Base-by-base conservation (phyloP, 225 moss, liverwort and hornwort genomes). In the Thuidium tamariscinum region DNA sequence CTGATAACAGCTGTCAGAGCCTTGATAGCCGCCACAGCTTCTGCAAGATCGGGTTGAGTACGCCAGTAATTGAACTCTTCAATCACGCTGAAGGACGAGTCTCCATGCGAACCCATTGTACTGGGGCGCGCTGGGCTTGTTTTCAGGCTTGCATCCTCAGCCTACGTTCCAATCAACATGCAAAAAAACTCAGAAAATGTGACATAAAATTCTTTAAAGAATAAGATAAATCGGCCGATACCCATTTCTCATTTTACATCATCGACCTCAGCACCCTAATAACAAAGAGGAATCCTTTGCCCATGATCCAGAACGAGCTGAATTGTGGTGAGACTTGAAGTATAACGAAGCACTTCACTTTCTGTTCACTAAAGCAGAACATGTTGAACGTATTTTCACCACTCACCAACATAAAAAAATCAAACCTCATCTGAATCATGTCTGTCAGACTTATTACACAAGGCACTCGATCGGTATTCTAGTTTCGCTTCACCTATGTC, bases 21-120 rank as follows among this genome's bases (percentile, higher is more conserved):
- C 91, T 95, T 97, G 88, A 97, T 97, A 74, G 95, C 97, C 46
- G 97, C 97, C 25, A 97, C 97, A 83, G 97, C 97, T 89, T 94
- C 97, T 16, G 95, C 97, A 74, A 97, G 94, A 75, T 97, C 97
- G 59, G 95, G 97, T 77, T 95, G 95, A 80, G 75, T 91, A 39
- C 95, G 95, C 97, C 97, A 97, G 86, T 91, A 91, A 83, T 95
- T 93, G 83, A 97, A 97, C 91, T 97, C 97, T 72, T 95, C 84
- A 66, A 95, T 97, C 34, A 97, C 97, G 83, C 95, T 94, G 66
- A 91, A 85, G 67, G 92, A 88, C 13, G 90, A 80, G n/a, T 92
- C 92, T 54, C 83, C 89, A 42, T 79, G 85, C 54, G 80, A 46
- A 77, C 46, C 84, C 63, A 63, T 83, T 36, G 70, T 83, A 41